Percentiles rank a stretch among this genome's conserved stretches.
These are phyloP conservation scores for Extremus antarcticus DNA, from an alignment of 495 filamentous ascomycete genomes.

Conservation along the genomic window DNA sequence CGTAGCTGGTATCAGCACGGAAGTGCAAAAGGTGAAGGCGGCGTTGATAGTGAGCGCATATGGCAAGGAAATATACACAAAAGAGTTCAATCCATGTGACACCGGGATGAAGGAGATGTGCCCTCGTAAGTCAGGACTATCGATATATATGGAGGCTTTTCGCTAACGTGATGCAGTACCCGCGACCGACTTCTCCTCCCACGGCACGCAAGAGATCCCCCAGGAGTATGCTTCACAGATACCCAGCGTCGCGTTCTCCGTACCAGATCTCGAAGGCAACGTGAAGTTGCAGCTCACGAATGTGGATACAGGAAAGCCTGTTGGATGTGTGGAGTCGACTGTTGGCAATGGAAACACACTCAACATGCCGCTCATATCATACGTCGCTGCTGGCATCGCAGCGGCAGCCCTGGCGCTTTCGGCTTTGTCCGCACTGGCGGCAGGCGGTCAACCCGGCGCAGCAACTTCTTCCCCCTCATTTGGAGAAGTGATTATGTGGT, in stretches of 20 bases:
- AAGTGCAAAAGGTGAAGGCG: slow-evolving; percentile 72
- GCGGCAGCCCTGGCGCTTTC: slow-evolving; percentile 68
- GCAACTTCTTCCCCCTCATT: slow-evolving; percentile 72
- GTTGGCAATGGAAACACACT: slow-evolving; percentile 82
- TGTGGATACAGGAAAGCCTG: slow-evolving; percentile 40
- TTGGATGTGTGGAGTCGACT: slow-evolving; percentile 75
- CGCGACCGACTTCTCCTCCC: slow-evolving; percentile 58
- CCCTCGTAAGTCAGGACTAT: slow-evolving; percentile 49
- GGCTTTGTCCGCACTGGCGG: slow-evolving; percentile 58
- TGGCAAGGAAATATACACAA: slow-evolving; percentile 69
- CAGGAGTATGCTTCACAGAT: slow-evolving; percentile 58
- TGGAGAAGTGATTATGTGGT: slow-evolving; percentile 75
- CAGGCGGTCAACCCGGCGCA: slow-evolving; percentile 49
- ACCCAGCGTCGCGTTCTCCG: slow-evolving; percentile 77
- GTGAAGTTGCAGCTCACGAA: slow-evolving; percentile 67
- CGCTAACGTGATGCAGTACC: slow-evolving; percentile 46
- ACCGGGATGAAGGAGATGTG: slow-evolving; percentile 66
- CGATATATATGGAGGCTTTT: background rate
- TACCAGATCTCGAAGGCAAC: slow-evolving; percentile 83
- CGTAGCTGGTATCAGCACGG: slow-evolving; percentile 63
- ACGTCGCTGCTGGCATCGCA: slow-evolving; percentile 78
- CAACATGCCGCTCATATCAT: slow-evolving; percentile 63
- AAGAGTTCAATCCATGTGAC: slow-evolving; percentile 73
- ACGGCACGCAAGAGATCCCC: slow-evolving; percentile 59
- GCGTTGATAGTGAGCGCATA: slow-evolving; percentile 73